Conservation (phyloP, 371 early-diverging fungal species). For the Blakeslea trispora region DNA sequence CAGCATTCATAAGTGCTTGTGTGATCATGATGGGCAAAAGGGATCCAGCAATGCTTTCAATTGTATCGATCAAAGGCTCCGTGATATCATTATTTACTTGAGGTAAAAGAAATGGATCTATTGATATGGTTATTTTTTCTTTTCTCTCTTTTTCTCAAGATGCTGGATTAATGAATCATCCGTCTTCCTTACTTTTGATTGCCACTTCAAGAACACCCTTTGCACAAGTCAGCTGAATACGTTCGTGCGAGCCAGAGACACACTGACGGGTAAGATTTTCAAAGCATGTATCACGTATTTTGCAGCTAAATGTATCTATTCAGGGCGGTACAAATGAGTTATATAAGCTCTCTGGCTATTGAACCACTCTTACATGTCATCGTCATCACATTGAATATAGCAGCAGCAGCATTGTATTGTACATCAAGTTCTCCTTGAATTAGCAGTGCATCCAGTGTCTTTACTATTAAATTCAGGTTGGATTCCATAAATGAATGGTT, state of each 20-base stretch:
- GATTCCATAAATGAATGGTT: slow-evolving; percentile 26
- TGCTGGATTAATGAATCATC: no score
- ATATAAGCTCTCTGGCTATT: no score
- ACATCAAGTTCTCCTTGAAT: slow-evolving; percentile 41
- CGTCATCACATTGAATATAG: slow-evolving; percentile 49
- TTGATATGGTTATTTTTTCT: background rate
- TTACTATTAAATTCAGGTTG: slow-evolving; percentile 23
- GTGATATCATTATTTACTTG: slow-evolving; percentile 37
- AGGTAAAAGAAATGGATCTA: slow-evolving; percentile 33
- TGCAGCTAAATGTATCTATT: slow-evolving; percentile 38
- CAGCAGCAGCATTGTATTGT: slow-evolving; percentile 50
- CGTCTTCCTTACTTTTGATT: slow-evolving; percentile 46
- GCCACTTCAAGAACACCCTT: slow-evolving; percentile 39
- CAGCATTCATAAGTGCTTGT: slow-evolving; percentile 24
- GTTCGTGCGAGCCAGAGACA: slow-evolving; percentile 34
- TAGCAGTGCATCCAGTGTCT: slow-evolving; percentile 34
- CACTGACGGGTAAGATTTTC: slow-evolving; percentile 34
- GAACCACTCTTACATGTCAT: slow-evolving; percentile 46
- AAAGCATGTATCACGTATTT: slow-evolving; percentile 37
- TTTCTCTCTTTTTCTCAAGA: no score
- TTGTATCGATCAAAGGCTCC: slow-evolving; percentile 40
- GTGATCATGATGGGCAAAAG: slow-evolving; percentile 40
- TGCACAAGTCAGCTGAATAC: slow-evolving; percentile 44
- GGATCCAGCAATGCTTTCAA: slow-evolving; percentile 21
- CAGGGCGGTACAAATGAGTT: background rate